Conservation (phyloP, 2,329 filamentous ascomycete species). For the Exserohilum rostratum region DNA sequence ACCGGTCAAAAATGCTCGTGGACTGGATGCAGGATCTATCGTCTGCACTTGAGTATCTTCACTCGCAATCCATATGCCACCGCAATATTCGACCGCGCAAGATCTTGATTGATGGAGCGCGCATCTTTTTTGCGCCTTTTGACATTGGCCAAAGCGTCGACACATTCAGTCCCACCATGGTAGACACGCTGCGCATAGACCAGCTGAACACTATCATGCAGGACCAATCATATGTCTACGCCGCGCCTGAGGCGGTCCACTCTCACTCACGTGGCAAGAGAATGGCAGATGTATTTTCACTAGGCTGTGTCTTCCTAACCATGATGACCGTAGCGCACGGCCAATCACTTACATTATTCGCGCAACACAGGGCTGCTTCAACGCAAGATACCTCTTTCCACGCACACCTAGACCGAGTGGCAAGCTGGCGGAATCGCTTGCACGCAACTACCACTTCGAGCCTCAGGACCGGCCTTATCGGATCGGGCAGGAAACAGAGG, state of each 20-base stretch:
- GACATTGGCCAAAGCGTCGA: constrained; percentile 42
- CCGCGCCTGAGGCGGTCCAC: constrained; percentile 47
- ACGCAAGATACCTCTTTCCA: constrained; percentile 49
- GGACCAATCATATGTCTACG: constrained; percentile 47
- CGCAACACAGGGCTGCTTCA: constrained; percentile 41
- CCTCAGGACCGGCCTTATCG: constrained; percentile 36
- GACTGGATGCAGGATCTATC: constrained; percentile 51
- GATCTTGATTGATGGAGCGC: constrained; percentile 46
- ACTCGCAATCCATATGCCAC: constrained; percentile 46
- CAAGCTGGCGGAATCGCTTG: constrained; percentile 41
- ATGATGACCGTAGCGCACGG: constrained; percentile 49
- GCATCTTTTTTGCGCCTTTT: constrained; percentile 46
- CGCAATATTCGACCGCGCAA: constrained; percentile 48
- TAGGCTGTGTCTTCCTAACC: constrained; percentile 49
- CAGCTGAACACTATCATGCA: constrained; percentile 40
- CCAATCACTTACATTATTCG: constrained; percentile 42
- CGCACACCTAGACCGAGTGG: constrained; percentile 47
- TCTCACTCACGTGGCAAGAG: constrained; percentile 45
- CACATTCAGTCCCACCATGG: constrained; percentile 36
- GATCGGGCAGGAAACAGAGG: constrained; percentile 38
- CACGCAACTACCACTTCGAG: constrained; percentile 40
- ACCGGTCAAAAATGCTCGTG: constrained; percentile 43
- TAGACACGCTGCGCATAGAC: constrained; percentile 37
- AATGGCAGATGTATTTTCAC: constrained; percentile 48
- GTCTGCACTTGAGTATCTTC: constrained; percentile 47